Evolutionary conservation across 1,284 basidiomycete species (phyloP).

Genomic region (Heterobasidion irregulare): DNA sequence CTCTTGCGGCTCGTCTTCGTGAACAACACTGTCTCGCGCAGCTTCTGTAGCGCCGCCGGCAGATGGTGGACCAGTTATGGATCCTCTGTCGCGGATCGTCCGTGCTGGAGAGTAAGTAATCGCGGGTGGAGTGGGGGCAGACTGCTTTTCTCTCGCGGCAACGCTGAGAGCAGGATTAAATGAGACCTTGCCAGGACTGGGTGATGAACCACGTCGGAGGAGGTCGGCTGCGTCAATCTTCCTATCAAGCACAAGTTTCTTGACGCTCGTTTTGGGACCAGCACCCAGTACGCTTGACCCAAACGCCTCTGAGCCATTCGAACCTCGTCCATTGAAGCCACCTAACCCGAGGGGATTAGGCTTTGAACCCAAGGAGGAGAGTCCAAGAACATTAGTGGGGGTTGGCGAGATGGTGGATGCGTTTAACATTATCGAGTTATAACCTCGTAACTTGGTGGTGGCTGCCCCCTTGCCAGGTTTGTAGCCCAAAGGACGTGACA

Average conservation of each 20-base stretch:
- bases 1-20: slow-evolving; percentile 44
- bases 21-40: slow-evolving; percentile 1
- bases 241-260: slow-evolving; percentile 88
- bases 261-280: slow-evolving; percentile 78
- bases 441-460: slow-evolving; percentile 63
- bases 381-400: slow-evolving; percentile 23
- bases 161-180: slow-evolving; percentile 70
- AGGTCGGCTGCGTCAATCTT: slow-evolving; percentile 66
- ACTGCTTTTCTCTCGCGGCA: slow-evolving; percentile 64
- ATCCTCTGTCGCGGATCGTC: slow-evolving; percentile 25
- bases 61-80: slow-evolving; percentile 9
- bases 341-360: slow-evolving; percentile 42
- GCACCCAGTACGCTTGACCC: slow-evolving; percentile 65
- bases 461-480: slow-evolving; percentile 33
- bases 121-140: slow-evolving; percentile 25
- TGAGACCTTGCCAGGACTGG: slow-evolving; percentile 43
- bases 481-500: slow-evolving; percentile 52
- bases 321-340: slow-evolving; percentile 31
- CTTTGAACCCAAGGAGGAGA: slow-evolving; percentile 45
- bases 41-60: background rate
- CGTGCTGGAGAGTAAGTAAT: slow-evolving; percentile 34
- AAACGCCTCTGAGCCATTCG: slow-evolving; percentile 37
- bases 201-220: slow-evolving; percentile 45
- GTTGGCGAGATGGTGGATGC: slow-evolving; percentile 16
- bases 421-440: slow-evolving; percentile 31